Conservation (phyloP, 192 early-diverging fungal species). For the Gorgonomyces haynaldii region DNA sequence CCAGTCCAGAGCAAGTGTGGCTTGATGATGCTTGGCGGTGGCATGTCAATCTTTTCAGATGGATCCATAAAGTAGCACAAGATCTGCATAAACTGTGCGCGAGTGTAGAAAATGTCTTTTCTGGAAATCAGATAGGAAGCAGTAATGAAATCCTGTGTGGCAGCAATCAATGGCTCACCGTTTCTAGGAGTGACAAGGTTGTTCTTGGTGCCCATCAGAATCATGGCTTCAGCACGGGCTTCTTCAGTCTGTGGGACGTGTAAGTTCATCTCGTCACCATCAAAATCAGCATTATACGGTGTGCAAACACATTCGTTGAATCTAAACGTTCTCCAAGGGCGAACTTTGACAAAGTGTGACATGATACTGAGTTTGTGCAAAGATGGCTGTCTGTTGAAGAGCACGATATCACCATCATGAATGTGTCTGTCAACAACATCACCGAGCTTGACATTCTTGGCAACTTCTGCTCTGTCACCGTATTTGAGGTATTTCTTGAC, state of each 20-base stretch:
- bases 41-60: constrained; percentile 72
- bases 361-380: constrained; percentile 95
- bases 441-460: constrained; percentile 66
- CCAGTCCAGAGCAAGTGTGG: constrained; percentile 90
- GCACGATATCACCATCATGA: constrained; percentile 82
- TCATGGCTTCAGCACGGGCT: constrained; percentile 88
- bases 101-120: constrained; percentile 92
- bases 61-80: constrained; percentile 88
- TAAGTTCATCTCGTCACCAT: constrained; percentile 99
- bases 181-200: constrained; percentile 97
- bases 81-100: constrained; percentile 83
- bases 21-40: constrained; percentile 84
- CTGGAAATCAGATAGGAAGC: constrained; percentile 84
- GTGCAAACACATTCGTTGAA: constrained; percentile 99
- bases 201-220: constrained; percentile 90
- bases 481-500: constrained; percentile 60
- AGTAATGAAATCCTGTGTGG: constrained; percentile 99
- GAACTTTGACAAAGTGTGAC: constrained; percentile 84
- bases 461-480: constrained; percentile 55
- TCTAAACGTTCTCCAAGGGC: constrained; percentile 95
- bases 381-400: constrained; percentile 98
- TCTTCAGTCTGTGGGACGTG: constrained; percentile 99
- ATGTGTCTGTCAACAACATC: constrained; percentile 95
- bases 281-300: constrained; percentile 99
- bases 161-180: constrained; percentile 95